A percentile compares a stretch with the other conserved stretches of the same genome.
These are phyloP conservation scores for Phenoliferia sp. DNA, from an alignment of 1,284 basidiomycete genomes.

Conservation along the genomic window DNA sequence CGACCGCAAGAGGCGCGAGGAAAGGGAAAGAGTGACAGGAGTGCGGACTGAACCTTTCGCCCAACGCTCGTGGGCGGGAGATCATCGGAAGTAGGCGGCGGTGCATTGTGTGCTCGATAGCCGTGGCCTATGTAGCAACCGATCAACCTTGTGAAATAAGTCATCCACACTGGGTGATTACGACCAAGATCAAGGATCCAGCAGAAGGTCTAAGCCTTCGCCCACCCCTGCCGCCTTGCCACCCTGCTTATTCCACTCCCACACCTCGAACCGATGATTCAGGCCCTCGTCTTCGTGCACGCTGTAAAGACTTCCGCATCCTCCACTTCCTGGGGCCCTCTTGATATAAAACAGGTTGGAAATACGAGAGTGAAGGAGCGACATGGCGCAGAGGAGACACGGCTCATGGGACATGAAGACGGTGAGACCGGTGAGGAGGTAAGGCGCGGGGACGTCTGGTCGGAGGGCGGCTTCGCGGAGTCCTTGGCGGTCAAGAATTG, in stretches of 20 bases:
- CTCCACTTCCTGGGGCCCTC: constrained; percentile 48
- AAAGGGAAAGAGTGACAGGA: too few relatives aligned
- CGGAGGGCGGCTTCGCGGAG: constrained; percentile 33
- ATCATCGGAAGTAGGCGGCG: too few relatives aligned
- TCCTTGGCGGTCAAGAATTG: constrained; percentile 39
- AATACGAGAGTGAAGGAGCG: constrained; percentile 81
- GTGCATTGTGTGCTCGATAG: too few relatives aligned
- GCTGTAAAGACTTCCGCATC: constrained; percentile 53
- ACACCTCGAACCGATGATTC: constrained; percentile 45
- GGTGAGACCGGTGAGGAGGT: constrained; percentile 73
- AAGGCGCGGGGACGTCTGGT: constrained; percentile 43
- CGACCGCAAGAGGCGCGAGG: too few relatives aligned
- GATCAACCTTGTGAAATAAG: too few relatives aligned
- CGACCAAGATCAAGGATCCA: constrained; percentile 18
- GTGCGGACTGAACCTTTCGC: too few relatives aligned
- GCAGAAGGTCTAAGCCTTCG: background rate
- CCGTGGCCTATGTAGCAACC: too few relatives aligned
- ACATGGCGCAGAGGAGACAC: constrained; percentile 94
- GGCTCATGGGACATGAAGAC: constrained; percentile 90
- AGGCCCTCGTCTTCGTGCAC: constrained; percentile 46
- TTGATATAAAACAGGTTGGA: constrained; percentile 44
- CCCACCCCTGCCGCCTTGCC: background rate
- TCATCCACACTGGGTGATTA: too few relatives aligned
- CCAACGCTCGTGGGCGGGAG: too few relatives aligned
- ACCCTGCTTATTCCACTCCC: constrained; percentile 37